Evolutionary conservation across 768 basidiomycete genomes (phyloP).

Genomic region (Mycena epipterygia): DNA sequence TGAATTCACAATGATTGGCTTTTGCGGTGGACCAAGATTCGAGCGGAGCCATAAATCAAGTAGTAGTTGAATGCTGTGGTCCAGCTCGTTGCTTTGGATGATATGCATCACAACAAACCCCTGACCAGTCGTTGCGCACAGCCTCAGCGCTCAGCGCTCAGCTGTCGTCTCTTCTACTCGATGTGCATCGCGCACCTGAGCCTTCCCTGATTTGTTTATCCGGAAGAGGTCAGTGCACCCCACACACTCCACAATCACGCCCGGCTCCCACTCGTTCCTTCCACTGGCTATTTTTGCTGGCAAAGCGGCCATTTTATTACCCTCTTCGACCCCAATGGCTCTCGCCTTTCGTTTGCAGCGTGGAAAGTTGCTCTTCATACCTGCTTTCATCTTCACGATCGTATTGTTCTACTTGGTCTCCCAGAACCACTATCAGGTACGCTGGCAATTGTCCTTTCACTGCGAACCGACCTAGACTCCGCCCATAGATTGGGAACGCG

Average conservation of each 20-base stretch:
- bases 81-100: too few relatives aligned
- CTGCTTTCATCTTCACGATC: slow-evolving; percentile 47
- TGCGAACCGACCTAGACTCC: neutral
- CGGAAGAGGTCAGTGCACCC: too few relatives aligned
- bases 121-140: too few relatives aligned
- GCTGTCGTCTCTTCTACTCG: too few relatives aligned
- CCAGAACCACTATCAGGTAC: slow-evolving; percentile 59
- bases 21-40: too few relatives aligned
- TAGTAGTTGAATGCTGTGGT: too few relatives aligned
- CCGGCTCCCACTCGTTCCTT: slow-evolving; percentile 40
- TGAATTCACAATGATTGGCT: too few relatives aligned
- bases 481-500: slow-evolving; percentile 56
- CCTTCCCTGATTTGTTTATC: too few relatives aligned
- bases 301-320: neutral
- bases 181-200: too few relatives aligned
- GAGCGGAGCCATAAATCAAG: too few relatives aligned
- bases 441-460: neutral
- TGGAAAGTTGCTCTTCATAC: slow-evolving; percentile 47
- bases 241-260: slow-evolving; percentile 28
- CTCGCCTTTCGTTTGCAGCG: slow-evolving; percentile 7
- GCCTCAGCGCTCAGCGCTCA: too few relatives aligned
- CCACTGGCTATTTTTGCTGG: slow-evolving; percentile 7
- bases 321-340: neutral
- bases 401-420: slow-evolving; percentile 51
- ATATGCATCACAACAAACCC: too few relatives aligned